A percentile compares a stretch with the other conserved stretches of the same genome.
Conservation (phyloP, 805 yeast species). For the Candida tallmaniae region DNA sequence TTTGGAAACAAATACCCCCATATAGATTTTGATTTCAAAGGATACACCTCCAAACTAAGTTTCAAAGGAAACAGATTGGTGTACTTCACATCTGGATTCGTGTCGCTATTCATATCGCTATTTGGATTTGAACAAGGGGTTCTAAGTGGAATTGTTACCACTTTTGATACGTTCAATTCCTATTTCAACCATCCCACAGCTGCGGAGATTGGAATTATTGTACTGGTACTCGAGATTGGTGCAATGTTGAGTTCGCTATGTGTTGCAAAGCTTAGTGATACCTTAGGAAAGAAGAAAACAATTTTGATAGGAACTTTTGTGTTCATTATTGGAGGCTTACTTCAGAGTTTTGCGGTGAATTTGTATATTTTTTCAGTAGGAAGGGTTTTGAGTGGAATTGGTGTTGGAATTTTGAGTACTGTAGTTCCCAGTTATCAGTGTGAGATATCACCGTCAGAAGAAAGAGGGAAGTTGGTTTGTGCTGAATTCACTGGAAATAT, state of each 20-base stretch:
- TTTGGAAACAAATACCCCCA: conserved; percentile 33
- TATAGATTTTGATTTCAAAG: conserved; percentile 31
- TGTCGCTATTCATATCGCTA: conserved; percentile 38
- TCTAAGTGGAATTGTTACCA: conserved; percentile 80
- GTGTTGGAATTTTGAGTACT: conserved; percentile 79
- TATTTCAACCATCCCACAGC: conserved; percentile 74
- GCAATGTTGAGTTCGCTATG: conserved; percentile 76
- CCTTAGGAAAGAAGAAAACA: conserved; percentile 72
- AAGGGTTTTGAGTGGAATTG: conserved; percentile 75
- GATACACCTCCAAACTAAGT: conserved; percentile 25
- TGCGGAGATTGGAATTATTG: conserved; percentile 77
- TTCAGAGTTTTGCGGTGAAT: conserved; percentile 60
- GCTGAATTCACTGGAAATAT: conserved; percentile 87
- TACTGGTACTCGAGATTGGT: conserved; percentile 84
- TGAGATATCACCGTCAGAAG: conserved; percentile 83
- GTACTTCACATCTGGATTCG: conserved; percentile 42
- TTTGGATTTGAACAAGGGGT: conserved; percentile 64
- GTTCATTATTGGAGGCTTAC: conserved; percentile 72
- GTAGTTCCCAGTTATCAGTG: conserved; percentile 86
- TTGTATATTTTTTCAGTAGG: conserved; percentile 64
- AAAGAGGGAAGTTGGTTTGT: conserved; percentile 80
- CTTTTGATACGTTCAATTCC: conserved; percentile 62
- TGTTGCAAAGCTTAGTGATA: conserved; percentile 75
- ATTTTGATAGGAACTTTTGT: conserved; percentile 75
- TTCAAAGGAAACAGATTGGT: conserved; percentile 39